phyloP scores from a whole-genome alignment of 2,329 filamentous ascomycete species.

The Fusarium napiforme region DNA sequence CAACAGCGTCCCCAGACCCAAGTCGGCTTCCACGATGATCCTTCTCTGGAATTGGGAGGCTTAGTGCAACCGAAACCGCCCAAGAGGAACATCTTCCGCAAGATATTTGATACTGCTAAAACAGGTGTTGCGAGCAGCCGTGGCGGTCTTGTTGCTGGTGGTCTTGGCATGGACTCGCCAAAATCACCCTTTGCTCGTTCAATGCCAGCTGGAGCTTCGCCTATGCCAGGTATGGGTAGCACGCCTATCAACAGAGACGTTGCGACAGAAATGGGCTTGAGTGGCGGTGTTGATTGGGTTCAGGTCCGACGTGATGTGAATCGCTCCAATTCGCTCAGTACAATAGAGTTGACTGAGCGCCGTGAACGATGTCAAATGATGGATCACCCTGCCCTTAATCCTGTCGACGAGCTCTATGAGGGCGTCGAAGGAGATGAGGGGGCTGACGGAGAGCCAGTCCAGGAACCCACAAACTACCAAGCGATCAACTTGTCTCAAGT shows the following conservation, averaged over 20 bases:
- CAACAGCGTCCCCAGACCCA: slow-evolving; percentile 73
- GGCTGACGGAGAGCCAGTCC: slow-evolving; percentile 84
- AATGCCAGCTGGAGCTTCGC: slow-evolving; percentile 51
- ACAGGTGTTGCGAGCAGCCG: slow-evolving; percentile 91
- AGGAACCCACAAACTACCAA: slow-evolving; percentile 83
- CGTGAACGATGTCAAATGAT: slow-evolving; percentile 94
- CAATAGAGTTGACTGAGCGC: slow-evolving; percentile 85
- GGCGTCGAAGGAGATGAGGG: slow-evolving; percentile 90
- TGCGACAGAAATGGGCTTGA: slow-evolving; percentile 77
- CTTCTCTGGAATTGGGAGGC: slow-evolving; percentile 78
- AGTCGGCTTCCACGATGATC: slow-evolving; percentile 72
- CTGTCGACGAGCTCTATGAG: slow-evolving; percentile 88
- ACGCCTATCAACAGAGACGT: slow-evolving; percentile 58
- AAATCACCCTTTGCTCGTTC: slow-evolving; percentile 57
- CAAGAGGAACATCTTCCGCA: slow-evolving; percentile 93
- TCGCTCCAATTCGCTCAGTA: slow-evolving; percentile 90
- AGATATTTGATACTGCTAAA: slow-evolving; percentile 93
- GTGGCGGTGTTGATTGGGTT: slow-evolving; percentile 84
- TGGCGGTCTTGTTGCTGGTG: slow-evolving; percentile 77
- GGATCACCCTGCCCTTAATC: slow-evolving; percentile 87
- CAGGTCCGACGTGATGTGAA: slow-evolving; percentile 96
- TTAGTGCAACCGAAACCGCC: slow-evolving; percentile 80
- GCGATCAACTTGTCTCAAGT: slow-evolving; percentile 84
- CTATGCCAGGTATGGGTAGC: slow-evolving; percentile 57
- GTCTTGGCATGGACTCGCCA: slow-evolving; percentile 56